phyloP scores from a whole-genome alignment of 768 basidiomycete species.

The Cantharellus anzutake region DNA sequence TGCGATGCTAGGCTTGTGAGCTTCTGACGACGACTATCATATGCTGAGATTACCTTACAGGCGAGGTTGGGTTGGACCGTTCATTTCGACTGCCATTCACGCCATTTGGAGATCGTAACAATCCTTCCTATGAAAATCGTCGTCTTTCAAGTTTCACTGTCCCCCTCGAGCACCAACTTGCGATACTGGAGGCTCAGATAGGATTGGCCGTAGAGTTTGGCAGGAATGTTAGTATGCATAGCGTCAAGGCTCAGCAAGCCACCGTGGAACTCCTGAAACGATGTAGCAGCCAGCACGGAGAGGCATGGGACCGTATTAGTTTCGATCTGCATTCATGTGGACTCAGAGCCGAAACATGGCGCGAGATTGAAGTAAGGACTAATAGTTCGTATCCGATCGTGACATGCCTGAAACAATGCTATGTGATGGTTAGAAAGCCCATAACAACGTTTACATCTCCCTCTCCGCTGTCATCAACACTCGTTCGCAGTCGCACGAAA shows the following conservation, averaged over 20 bases:
- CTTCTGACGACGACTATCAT: not conserved
- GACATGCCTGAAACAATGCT: not conserved
- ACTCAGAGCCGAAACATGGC: conserved; percentile 57
- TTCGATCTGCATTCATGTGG: conserved; percentile 87
- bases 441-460: conserved; percentile 70
- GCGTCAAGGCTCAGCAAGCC: conserved; percentile 54
- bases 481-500: conserved; percentile 40
- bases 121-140: no score
- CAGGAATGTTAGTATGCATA: conserved; percentile 73
- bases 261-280: conserved; percentile 46
- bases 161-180: conserved; percentile 62
- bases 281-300: conserved; percentile 38
- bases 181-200: conserved; percentile 66
- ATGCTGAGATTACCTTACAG: conserved; percentile 14
- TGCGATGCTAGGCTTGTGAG: conserved; percentile 37
- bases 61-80: conserved; percentile 86
- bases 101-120: conserved; percentile 18
- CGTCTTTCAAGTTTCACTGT: conserved; percentile 56
- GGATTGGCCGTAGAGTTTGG: conserved; percentile 63
- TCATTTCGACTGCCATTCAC: conserved; percentile 52
- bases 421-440: conserved; percentile 30
- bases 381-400: not conserved
- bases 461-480: conserved; percentile 73
- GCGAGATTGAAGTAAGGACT: conserved; percentile 44
- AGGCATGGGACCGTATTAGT: conserved; percentile 45